Percentiles rank a stretch among this genome's conserved stretches.
Conservation (phyloP, 2,329 filamentous ascomycete species). For the Ceratocystis diversiconidia region DNA sequence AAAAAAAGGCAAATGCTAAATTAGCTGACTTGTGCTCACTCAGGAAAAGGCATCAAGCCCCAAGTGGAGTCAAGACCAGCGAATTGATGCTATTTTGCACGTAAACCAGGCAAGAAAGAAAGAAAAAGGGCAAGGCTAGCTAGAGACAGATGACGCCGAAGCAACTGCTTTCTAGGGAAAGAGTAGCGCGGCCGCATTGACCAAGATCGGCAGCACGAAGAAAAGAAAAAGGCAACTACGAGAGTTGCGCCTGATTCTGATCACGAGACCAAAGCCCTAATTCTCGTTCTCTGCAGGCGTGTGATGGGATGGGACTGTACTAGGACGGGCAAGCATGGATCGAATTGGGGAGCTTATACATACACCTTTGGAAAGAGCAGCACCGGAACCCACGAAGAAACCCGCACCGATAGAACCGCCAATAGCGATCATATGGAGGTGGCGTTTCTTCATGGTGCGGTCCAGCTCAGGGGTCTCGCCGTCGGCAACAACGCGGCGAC, state of each 20-base stretch:
- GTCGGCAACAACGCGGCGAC: slow-evolving; percentile 25
- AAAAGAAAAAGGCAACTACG: neutral
- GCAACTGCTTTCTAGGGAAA: neutral
- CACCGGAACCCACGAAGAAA: slow-evolving; percentile 47
- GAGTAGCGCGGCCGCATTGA: neutral
- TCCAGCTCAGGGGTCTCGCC: slow-evolving; percentile 28
- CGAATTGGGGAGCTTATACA: slow-evolving; percentile 20
- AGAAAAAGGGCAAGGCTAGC: neutral
- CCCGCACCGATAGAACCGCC: slow-evolving; percentile 48
- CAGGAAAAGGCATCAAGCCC: neutral
- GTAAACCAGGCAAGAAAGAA: neutral
- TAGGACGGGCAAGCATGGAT: neutral
- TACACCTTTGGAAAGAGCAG: slow-evolving; percentile 38
- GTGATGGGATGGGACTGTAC: neutral
- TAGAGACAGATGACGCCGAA: neutral
- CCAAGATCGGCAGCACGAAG: neutral
- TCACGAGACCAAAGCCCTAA: neutral
- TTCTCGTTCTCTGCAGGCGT: neutral
- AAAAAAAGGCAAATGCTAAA: neutral
- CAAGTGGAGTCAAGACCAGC: neutral
- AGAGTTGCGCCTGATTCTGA: neutral
- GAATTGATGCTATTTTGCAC: neutral
- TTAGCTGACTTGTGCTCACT: neutral
- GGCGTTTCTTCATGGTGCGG: slow-evolving; percentile 39
- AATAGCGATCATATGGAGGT: slow-evolving; percentile 49